Evolutionary conservation across 2,329 filamentous ascomycete species (phyloP).

Genomic region (Ophioceras dolichostomum): DNA sequence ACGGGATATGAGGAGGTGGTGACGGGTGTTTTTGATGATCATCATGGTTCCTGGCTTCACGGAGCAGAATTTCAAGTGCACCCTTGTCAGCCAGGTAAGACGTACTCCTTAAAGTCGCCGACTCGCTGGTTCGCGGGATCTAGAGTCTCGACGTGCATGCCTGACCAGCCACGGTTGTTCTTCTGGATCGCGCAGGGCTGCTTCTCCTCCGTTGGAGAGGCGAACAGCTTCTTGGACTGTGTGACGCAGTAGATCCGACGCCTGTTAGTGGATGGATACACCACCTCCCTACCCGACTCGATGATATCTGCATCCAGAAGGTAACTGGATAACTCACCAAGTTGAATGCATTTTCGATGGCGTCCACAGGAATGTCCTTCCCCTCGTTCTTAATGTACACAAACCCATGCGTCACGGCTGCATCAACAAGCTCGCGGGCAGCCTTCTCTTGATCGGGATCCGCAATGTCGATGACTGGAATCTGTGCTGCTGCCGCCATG

Average conservation of each 20-base stretch:
- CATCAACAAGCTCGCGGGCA: slow-evolving; percentile 62
- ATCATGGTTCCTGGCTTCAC: too few relatives aligned
- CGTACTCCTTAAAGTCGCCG: slow-evolving; percentile 13
- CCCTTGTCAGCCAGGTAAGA: too few relatives aligned
- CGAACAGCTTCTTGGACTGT: slow-evolving; percentile 63
- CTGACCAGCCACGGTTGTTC: slow-evolving; percentile 80
- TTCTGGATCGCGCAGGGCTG: slow-evolving; percentile 60
- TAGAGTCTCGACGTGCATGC: slow-evolving; percentile 77
- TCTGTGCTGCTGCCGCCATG: slow-evolving; percentile 29
- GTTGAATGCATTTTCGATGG: slow-evolving; percentile 61
- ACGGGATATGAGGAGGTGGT: too few relatives aligned
- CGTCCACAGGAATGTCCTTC: slow-evolving; percentile 50
- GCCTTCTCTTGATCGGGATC: slow-evolving; percentile 38
- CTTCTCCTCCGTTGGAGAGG: slow-evolving; percentile 59
- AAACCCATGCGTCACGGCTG: slow-evolving; percentile 75
- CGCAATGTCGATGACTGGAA: slow-evolving; percentile 77
- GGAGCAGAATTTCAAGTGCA: too few relatives aligned
- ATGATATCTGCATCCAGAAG: too few relatives aligned
- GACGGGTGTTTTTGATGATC: too few relatives aligned
- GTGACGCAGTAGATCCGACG: too few relatives aligned
- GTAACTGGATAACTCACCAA: slow-evolving; percentile 57
- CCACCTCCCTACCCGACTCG: too few relatives aligned
- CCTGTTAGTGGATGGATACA: too few relatives aligned
- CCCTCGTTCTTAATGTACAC: slow-evolving; percentile 74
- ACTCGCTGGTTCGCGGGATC: slow-evolving; percentile 75